Evolutionary conservation across 371 early-diverging fungal genomes (phyloP).

Genomic region (Funneliformis caledonium): DNA sequence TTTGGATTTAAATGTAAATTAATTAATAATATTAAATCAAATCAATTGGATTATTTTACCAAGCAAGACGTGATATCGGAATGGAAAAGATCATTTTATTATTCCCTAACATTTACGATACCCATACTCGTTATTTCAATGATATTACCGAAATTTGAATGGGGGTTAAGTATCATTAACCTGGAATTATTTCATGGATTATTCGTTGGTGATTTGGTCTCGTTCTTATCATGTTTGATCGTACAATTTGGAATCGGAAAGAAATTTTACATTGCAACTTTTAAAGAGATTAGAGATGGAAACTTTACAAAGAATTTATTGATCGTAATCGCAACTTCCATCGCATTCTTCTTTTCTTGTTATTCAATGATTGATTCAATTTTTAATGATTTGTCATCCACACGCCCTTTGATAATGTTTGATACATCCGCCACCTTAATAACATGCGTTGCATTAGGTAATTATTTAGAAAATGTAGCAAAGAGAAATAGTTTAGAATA

Average conservation of each 20-base stretch:
- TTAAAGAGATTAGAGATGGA: slow-evolving; percentile 76
- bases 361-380: slow-evolving; percentile 64
- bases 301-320: slow-evolving; percentile 97
- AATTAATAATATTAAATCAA: slow-evolving; percentile 61
- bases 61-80: slow-evolving; percentile 83
- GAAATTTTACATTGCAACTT: slow-evolving; percentile 79
- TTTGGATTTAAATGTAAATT: slow-evolving; percentile 86
- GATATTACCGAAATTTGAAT: slow-evolving; percentile 71
- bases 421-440: slow-evolving; percentile 92
- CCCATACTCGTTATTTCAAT: slow-evolving; percentile 86
- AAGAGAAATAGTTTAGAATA: slow-evolving; percentile 92
- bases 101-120: slow-evolving; percentile 70
- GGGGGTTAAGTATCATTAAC: slow-evolving; percentile 46
- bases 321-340: slow-evolving; percentile 81
- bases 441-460: slow-evolving; percentile 86
- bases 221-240: slow-evolving; percentile 51
- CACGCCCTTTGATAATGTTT: slow-evolving; percentile 76
- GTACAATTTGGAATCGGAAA: slow-evolving; percentile 89
- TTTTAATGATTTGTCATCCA: slow-evolving; percentile 45
- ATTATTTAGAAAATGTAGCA: slow-evolving; percentile 91
- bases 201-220: slow-evolving; percentile 58
- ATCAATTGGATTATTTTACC: slow-evolving; percentile 86
- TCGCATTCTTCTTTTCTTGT: slow-evolving; percentile 79
- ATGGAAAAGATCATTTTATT: slow-evolving; percentile 73
- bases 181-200: slow-evolving; percentile 61